Base-by-base conservation (phyloP, 305 asterid species). In the Rubia occidens region DNA sequence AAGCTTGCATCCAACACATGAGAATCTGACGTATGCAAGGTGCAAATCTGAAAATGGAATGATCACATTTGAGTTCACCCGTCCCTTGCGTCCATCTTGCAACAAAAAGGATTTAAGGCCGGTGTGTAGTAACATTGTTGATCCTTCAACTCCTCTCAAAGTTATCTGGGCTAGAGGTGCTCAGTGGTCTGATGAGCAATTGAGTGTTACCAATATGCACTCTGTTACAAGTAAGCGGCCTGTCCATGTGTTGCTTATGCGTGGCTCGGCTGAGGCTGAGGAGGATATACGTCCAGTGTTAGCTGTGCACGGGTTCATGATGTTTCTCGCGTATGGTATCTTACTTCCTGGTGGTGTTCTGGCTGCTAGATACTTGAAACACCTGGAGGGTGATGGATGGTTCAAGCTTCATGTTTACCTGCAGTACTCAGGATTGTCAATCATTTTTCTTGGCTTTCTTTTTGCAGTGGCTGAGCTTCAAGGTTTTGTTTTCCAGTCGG, bases 121-220 rank as follows among this genome's bases (percentile, higher is more conserved):
- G 0, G 95, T 90, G 60, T 94, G 97, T 84, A 86, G 84, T 67
- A 91, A 94, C 71, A 91, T 94, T 24, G 81, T 94, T 32, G 99
- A 94, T 51, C 94, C 96, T 45, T 76, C 96, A 39, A 90, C 93
- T 67, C 99, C 96, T 37, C 74, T 94, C 70, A 91, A 81, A 81
- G 92, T 94, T 45, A 81, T 91, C 53, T 91, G 97, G 99, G 97
- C 99, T 56, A 90, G 91, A 96, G 97, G 99, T 53, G 87, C 97
- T 71, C 88, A 86, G 53, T 90, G 99, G 97, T 86, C 97, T 10
- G 89, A 84, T 65, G 87, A 77, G 71, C 83, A 82, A 72, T 82
- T 90, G 73, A 89, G 88, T 71, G 90, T 82, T 72, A 77, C 93
- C 72, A 94, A 90, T 80, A 90, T 94, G 99, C 99, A 94, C 80